Evolutionary conservation across 1,284 basidiomycete genomes (phyloP), one percentile per base, ranked within the genome.

Genomic region (Moesziomyces parantarcticus): DNA sequence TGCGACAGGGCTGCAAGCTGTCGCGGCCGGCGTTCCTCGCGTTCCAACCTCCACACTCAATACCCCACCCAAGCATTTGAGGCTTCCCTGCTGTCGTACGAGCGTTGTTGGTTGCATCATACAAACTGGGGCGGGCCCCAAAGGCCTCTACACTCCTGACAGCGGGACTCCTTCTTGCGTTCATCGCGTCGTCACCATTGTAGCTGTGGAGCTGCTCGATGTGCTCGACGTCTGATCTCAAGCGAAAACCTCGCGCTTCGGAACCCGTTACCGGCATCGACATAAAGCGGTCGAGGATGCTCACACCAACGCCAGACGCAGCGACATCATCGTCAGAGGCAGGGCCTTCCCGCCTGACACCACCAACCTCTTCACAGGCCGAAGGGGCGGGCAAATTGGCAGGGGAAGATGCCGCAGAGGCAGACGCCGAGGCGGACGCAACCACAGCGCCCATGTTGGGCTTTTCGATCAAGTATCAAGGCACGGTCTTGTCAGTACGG

Each of bases 391-490:
- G n/a, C n/a, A n/a, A 58, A 13, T 8, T 6, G 16, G 8, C n/a
- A 40, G 48, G 41, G 18, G 23, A 50, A 2, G 10, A 39, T 43
- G 36, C 14, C 11, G 26, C 42, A 13, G 36, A 32, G 8, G 3
- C 11, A 3, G 45, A 42, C 16, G 41, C 25, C 18, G 23, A 14
- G 5, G 18, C 47, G 8, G 26, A 16, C 25, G 43, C 40, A 11
- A 21, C 18, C 5, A 16, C 49, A 7, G 50, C 25, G 4, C 50
- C 51, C 18, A 58, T 58, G 59, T 44, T 76, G 18, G 64, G 50
- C n/a, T 78, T 77, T 34, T 60, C 65, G 3, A 58, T 74, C 55
- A 78, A 78, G 54, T 78, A 78, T 47, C 59, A 58, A 5, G 56
- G 63, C 41, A 64, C 64, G 1, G 23, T 67, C 32, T 49, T 76